Evolutionary conservation across 768 basidiomycete species (phyloP).

Genomic region (Tricholoma hemisulphureum): DNA sequence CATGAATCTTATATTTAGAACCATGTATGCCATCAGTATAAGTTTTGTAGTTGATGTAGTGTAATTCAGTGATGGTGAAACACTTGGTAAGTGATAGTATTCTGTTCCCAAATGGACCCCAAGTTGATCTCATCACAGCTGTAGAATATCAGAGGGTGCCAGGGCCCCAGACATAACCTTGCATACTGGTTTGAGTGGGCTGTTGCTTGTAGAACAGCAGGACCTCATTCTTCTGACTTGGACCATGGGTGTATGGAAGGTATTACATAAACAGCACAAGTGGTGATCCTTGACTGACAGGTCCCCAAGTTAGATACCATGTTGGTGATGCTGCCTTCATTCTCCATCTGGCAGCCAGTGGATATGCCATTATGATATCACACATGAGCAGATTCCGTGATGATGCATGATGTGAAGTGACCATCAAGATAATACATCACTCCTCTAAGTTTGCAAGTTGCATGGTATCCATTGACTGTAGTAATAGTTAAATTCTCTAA

Average conservation of each 20-base stretch:
- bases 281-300: no score
- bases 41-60: no score
- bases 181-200: not conserved
- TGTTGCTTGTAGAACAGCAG: not conserved
- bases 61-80: no score
- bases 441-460: constrained; percentile 10
- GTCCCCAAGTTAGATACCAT: no score
- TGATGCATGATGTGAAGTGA: constrained; percentile 19
- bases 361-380: constrained; percentile 24
- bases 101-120: no score
- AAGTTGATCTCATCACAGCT: no score
- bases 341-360: not conserved
- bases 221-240: not conserved
- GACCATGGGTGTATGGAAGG: not conserved
- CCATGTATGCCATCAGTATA: no score
- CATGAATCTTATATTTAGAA: no score
- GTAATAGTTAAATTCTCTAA: constrained; percentile 3
- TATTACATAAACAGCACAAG: not conserved
- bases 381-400: constrained; percentile 10
- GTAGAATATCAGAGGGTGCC: no score
- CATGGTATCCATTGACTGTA: not conserved
- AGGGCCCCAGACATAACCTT: no score
- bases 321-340: no score
- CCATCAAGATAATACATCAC: constrained; percentile 18
- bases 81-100: no score